Conservation (phyloP, 371 early-diverging fungal genomes). For the Syncephalis plumigaleata region DNA sequence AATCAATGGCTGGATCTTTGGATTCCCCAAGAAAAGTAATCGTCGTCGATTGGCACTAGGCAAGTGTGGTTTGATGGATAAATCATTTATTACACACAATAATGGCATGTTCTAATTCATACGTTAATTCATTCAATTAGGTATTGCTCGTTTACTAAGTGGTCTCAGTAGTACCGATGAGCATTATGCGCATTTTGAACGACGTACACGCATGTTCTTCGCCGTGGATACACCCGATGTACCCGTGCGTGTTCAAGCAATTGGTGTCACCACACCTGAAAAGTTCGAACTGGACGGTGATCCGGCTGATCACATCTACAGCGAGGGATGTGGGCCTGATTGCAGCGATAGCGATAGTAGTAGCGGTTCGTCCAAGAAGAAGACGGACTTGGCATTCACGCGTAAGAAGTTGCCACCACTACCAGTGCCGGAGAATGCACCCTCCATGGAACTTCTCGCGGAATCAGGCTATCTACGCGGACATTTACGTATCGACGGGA, state of each 20-base stretch:
- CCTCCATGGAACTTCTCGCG: constrained; percentile 1
- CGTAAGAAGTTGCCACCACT: neutral
- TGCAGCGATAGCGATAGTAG: neutral
- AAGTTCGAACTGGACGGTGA: constrained; percentile 6
- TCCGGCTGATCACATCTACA: neutral
- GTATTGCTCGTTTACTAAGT: constrained; percentile 16
- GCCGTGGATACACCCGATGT: constrained; percentile 11
- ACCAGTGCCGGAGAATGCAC: constrained; percentile 2
- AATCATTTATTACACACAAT: neutral
- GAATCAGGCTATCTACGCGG: neutral
- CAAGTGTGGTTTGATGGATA: neutral
- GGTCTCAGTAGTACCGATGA: constrained; percentile 15
- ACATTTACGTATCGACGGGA: neutral
- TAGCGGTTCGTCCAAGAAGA: neutral
- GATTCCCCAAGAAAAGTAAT: neutral
- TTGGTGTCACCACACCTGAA: constrained; percentile 6
- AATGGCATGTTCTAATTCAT: neutral
- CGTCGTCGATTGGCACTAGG: constrained; percentile 2
- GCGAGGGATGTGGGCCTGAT: neutral
- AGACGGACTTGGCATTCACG: neutral
- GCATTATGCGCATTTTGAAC: constrained; percentile 14
- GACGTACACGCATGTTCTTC: constrained; percentile 20
- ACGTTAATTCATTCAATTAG: too few species aligned
- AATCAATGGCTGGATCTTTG: neutral
- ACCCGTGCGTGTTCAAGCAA: constrained; percentile 3